Evolutionary conservation across 192 early-diverging fungal species (phyloP), one percentile per base, ranked within the genome.

Genomic region (Gigaspora rosea): DNA sequence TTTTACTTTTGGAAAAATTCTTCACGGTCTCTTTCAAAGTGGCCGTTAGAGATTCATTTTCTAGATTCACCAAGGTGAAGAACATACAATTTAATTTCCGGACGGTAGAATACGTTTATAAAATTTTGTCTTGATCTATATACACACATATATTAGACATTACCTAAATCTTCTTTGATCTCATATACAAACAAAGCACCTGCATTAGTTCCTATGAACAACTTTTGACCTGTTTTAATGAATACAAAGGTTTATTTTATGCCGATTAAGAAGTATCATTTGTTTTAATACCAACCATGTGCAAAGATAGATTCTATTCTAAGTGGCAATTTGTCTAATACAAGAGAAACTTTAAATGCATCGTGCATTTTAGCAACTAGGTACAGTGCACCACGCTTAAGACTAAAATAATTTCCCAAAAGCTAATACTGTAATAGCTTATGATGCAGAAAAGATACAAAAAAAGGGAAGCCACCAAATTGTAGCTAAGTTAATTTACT

Each of bases 221-320:
- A 80, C 65, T 91, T 89, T 81, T 93, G 91, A 65, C 92, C 88
- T 90, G 73, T 6, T 61, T 15, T 33, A 73, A 62, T 41, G 50
- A 69, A 41, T 49, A 73, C 81, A 83, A 36, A 80, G 7, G 7
- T 11, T 75, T 46, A 77, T 41, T 64, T 50, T 20, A 48, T 15
- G 11, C 4, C 12, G 75, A 32, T 20, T 58, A 18, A 8, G 48
- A 51, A 8, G 61, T 12, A 32, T 11, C 2, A 35, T 33, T 63
- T 16, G 20, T 63, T 36, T 22, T 68, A 27, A 69, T 36, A 56
- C 32, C 59, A 82, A 88, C 89, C 89, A 82, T 85, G 80, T 20
- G 88, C 91, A 80, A 88, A 88, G 16, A 92, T 91, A 49, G 91
- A 89, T 77, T 92, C 92, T 66, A 94, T 89, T 78, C 87, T 89